Evolutionary conservation across 495 filamentous ascomycete genomes (phyloP).

Genomic region (Haplographium delicatum): DNA sequence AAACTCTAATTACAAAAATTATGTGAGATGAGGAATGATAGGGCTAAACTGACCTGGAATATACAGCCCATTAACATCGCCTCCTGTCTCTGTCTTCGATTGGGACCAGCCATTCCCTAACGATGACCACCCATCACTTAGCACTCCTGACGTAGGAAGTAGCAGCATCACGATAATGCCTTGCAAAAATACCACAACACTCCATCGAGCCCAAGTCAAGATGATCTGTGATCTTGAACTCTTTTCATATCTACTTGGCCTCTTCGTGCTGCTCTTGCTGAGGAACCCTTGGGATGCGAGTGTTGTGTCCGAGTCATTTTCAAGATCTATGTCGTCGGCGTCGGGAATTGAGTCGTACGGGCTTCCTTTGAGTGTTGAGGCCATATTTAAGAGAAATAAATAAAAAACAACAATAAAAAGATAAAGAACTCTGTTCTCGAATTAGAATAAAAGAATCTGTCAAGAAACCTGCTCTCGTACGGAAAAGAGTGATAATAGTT

Average conservation of each 20-base stretch:
- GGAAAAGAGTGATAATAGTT: too few relatives aligned
- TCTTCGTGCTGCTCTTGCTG: neutral
- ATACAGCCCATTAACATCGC: constrained; percentile 30
- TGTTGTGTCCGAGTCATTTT: constrained; percentile 19
- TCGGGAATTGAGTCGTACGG: neutral
- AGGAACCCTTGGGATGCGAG: constrained; percentile 15
- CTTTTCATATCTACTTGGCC: neutral
- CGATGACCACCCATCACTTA: constrained; percentile 6
- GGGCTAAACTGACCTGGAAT: constrained; percentile 22
- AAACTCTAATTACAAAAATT: neutral
- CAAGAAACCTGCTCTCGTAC: too few relatives aligned
- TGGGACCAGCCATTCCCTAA: neutral
- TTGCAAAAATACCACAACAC: constrained; percentile 18
- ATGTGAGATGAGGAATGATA: too few relatives aligned
- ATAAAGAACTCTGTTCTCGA: too few relatives aligned
- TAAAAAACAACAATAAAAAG: neutral
- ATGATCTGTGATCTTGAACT: neutral
- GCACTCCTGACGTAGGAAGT: constrained; percentile 5
- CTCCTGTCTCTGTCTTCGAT: constrained; percentile 24
- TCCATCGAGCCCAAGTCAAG: constrained; percentile 18
- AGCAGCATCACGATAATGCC: constrained; percentile 18
- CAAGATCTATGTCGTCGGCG: constrained; percentile 10
- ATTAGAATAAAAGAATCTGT: too few relatives aligned
- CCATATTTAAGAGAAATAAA: neutral
- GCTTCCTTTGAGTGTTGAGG: neutral